Percentiles rank a stretch among this genome's conserved stretches.
phyloP scores from a whole-genome alignment of 371 early-diverging fungal genomes.

The Zopfochytrium polystomum region DNA sequence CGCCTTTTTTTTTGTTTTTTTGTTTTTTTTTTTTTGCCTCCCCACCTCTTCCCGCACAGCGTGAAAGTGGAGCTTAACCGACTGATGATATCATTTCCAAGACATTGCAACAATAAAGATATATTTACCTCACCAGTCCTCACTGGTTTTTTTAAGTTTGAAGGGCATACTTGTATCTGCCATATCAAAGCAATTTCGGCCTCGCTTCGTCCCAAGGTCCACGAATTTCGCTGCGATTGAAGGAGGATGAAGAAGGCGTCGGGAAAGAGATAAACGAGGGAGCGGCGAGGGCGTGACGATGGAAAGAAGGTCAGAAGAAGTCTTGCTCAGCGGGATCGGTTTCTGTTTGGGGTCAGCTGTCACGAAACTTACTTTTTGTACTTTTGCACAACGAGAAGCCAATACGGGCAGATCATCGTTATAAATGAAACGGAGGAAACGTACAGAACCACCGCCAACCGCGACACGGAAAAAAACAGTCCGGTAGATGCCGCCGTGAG shows the following conservation, averaged over 20 bases:
- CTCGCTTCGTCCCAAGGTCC: conserved; percentile 96
- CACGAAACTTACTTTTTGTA: conserved; percentile 78
- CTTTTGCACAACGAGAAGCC: conserved; percentile 86
- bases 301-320: background rate
- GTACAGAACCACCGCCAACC: conserved; percentile 66
- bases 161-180: no score
- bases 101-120: no score
- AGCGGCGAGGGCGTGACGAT: background rate
- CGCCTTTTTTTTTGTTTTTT: no score
- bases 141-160: no score
- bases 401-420: conserved; percentile 83
- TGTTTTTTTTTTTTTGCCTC: no score
- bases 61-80: no score
- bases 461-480: conserved; percentile 66
- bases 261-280: background rate
- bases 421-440: conserved; percentile 67
- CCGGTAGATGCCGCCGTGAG: conserved; percentile 61
- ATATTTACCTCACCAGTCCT: no score
- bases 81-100: no score
- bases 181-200: conserved; percentile 8
- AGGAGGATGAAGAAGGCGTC: background rate
- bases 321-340: no score
- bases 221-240: conserved; percentile 71
- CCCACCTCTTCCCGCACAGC: no score
- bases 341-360: background rate